phyloP scores from a whole-genome alignment of 805 yeast genomes.

The Nakazawaea anatomiae region DNA sequence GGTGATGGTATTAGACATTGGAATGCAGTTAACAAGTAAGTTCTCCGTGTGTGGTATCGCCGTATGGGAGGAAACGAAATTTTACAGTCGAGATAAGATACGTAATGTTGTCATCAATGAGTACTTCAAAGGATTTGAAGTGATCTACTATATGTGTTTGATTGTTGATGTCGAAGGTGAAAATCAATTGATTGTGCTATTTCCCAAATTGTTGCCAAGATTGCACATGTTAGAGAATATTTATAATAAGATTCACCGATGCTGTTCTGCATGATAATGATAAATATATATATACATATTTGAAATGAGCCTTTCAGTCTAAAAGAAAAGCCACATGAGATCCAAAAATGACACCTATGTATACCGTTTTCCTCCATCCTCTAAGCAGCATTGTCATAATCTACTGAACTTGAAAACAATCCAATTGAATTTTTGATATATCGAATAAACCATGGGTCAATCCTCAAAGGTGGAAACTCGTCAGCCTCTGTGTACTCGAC shows the following conservation, averaged over 20 bases:
- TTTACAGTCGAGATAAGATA: not conserved
- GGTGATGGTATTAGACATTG: constrained; percentile 1
- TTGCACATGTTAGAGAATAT: constrained; percentile 22
- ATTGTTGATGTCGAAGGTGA: constrained; percentile 32
- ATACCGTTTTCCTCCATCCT: too few relatives aligned
- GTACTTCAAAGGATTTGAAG: constrained; percentile 65
- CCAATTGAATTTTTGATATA: constrained; percentile 7
- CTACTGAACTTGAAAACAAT: not conserved
- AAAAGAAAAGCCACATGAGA: too few relatives aligned
- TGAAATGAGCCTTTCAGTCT: too few relatives aligned
- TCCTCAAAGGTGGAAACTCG: constrained; percentile 12
- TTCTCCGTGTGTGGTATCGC: not conserved
- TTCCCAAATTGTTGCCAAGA: constrained; percentile 26
- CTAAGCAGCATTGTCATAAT: constrained; percentile 5
- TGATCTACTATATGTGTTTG: constrained; percentile 57
- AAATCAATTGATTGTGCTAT: constrained; percentile 21
- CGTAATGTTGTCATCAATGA: constrained; percentile 66
- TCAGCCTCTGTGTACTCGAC: constrained; percentile 7
- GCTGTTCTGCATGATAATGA: not conserved
- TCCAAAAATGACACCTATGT: too few relatives aligned
- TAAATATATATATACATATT: not conserved
- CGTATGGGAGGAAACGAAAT: not conserved
- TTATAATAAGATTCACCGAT: constrained; percentile 12
- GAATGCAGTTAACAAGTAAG: constrained; percentile 1
- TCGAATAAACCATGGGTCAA: constrained; percentile 14